phyloP scores from a whole-genome alignment of 129 eudicot species.

The Deinandra increscens region DNA sequence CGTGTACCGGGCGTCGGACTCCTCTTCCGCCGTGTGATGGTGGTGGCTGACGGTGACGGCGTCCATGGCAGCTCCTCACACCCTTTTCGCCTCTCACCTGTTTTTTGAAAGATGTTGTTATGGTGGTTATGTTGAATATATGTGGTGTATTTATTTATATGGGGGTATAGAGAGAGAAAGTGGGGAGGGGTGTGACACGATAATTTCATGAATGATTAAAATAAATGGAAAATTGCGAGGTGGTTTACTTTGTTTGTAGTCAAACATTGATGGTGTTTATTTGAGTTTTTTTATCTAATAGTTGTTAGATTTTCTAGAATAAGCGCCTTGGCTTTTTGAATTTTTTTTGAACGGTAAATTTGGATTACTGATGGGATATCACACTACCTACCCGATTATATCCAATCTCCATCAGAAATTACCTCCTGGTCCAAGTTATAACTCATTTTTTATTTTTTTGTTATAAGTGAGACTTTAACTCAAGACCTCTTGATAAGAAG shows the following conservation, averaged over 20 bases:
- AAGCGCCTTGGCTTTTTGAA: too few species aligned
- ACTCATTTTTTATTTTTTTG: too few species aligned
- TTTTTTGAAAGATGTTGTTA: constrained; percentile 14
- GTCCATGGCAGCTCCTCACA: constrained; percentile 31
- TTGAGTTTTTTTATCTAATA: background rate
- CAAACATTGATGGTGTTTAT: background rate
- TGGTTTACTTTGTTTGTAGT: constrained; percentile 14
- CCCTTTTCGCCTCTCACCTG: constrained; percentile 30
- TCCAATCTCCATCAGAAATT: too few species aligned
- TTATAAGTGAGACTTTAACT: too few species aligned
- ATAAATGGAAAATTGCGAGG: constrained; percentile 16
- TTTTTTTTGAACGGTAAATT: too few species aligned
- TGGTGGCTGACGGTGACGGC: constrained; percentile 23
- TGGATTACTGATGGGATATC: too few species aligned
- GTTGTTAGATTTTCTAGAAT: too few species aligned
- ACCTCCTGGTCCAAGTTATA: too few species aligned
- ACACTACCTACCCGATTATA: too few species aligned
- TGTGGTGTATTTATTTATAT: constrained; percentile 28
- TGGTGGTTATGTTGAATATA: constrained; percentile 6
- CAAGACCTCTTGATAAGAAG: too few species aligned
- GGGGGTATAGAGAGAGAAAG: background rate
- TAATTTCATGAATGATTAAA: constrained; percentile 31
- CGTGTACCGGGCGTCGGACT: constrained; percentile 21
- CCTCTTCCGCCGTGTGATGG: constrained; percentile 21
- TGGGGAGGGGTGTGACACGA: constrained; percentile 18